Evolutionary conservation across 2,329 filamentous ascomycete genomes (phyloP), one percentile per base, ranked within the genome.

Genomic region (Colletotrichum salicis): DNA sequence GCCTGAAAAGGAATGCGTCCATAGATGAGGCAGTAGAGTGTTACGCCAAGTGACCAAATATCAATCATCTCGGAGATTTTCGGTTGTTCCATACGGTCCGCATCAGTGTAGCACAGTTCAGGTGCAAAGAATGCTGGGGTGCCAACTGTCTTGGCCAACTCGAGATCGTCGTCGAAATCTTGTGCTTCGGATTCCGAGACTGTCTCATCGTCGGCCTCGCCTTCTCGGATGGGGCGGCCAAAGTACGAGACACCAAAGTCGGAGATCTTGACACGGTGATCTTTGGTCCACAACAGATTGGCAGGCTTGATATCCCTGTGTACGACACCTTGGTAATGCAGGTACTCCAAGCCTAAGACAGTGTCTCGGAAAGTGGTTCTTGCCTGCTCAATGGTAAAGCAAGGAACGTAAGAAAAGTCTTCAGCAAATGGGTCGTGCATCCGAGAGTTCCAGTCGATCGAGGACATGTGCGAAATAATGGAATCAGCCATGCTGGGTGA

Each of bases 191-290:
- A 94, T 79, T 97, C 94, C 4, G 92, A 92, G 22, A 85, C 91
- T 72, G 84, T 91, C 82, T 93, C 91, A 69, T 95, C 92, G 70
- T 94, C 92, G 48, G 91, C 88, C 76, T 97, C 94, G 64, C 93
- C 93, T 58, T 97, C 94, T 51, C 94, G 89, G 70, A 95, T 93
- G 1, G 94, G 94, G 62, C 94, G 91, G 33, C 96, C 96, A 74
- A 99, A 94, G 81, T 98, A 99, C 1, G 96, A 99, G 1, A 99
- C 96, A 37, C 96, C 96, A 84, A 99, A 99, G 79, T 99, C 96
- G 5, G 96, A 98, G 72, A 99, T 99, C 86, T 99, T 99, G 78
- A 98, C 94, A 15, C 92, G 91, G 76, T 95, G 91, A 74, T 95
- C 92, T 76, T 86, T 91, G 62, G 94, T 97, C 85, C 96, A 95